Evolutionary conservation across 306 rosid genomes (phyloP).

Genomic region (Datisca glomerata): DNA sequence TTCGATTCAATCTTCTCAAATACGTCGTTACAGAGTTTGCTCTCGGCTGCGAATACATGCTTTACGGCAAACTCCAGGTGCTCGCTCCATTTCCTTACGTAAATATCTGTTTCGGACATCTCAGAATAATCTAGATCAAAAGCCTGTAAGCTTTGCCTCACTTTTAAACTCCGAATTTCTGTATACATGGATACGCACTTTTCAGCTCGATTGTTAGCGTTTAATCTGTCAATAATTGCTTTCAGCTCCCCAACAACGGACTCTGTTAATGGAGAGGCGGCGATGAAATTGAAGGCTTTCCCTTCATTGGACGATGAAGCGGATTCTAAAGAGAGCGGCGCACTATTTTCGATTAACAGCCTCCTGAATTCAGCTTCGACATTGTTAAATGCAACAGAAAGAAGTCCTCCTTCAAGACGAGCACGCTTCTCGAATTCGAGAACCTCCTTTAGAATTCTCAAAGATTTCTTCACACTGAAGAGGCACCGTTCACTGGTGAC

Average conservation of each 20-base stretch:
- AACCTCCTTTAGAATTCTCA: slow-evolving; percentile 38
- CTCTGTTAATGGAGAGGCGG: slow-evolving; percentile 19
- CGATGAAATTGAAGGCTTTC: slow-evolving; percentile 14
- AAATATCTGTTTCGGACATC: slow-evolving; percentile 17
- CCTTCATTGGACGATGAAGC: slow-evolving; percentile 13
- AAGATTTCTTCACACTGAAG: slow-evolving; percentile 31
- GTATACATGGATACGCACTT: slow-evolving; percentile 38
- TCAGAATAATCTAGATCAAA: slow-evolving; percentile 64
- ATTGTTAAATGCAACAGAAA: slow-evolving; percentile 51
- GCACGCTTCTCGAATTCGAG: slow-evolving; percentile 25
- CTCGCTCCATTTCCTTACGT: slow-evolving; percentile 52
- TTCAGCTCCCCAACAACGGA: slow-evolving; percentile 33
- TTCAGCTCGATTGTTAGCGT: slow-evolving; percentile 35
- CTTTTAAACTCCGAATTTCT: slow-evolving; percentile 43
- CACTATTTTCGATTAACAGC: slow-evolving; percentile 29
- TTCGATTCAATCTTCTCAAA: slow-evolving; percentile 38
- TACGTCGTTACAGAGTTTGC: slow-evolving; percentile 30
- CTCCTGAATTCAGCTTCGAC: slow-evolving; percentile 50
- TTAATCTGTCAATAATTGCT: slow-evolving; percentile 36
- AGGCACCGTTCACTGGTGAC: slow-evolving; percentile 23
- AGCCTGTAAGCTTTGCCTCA: slow-evolving; percentile 38
- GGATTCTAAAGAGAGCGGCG: slow-evolving; percentile 29
- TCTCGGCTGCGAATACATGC: slow-evolving; percentile 37
- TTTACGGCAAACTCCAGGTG: slow-evolving; percentile 50
- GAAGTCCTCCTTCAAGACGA: slow-evolving; percentile 48